phyloP scores from a whole-genome alignment of 345 rosid species.

The Syzygium grande region DNA sequence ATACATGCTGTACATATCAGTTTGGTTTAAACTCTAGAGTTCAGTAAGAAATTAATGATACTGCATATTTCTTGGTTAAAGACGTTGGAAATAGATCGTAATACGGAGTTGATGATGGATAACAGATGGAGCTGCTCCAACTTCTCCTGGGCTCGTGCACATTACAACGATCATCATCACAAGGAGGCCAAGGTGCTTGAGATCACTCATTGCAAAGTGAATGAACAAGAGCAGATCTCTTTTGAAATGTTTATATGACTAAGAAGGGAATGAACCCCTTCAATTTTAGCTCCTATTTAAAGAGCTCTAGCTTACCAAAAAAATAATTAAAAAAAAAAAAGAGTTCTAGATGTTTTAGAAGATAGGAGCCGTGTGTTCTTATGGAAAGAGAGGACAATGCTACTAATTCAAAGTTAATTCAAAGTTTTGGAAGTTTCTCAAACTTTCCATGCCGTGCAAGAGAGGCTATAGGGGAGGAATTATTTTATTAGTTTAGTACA shows the following conservation, averaged over 20 bases:
- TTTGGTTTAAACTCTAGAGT: background rate
- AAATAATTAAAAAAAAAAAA: background rate
- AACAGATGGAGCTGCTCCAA: background rate
- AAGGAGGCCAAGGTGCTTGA: too few species aligned
- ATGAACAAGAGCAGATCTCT: too few species aligned
- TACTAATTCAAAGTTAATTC: background rate
- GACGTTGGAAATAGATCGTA: background rate
- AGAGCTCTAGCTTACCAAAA: background rate
- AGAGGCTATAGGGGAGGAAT: background rate
- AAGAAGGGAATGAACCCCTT: background rate
- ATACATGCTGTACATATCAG: background rate
- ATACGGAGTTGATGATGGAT: background rate
- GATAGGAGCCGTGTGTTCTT: background rate
- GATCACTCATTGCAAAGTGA: too few species aligned
- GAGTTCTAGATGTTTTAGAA: background rate
- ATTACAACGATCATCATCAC: background rate
- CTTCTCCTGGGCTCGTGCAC: background rate
- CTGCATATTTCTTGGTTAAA: background rate
- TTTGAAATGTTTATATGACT: too few species aligned
- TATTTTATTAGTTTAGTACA: background rate
- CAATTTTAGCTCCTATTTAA: background rate
- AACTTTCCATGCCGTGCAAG: background rate
- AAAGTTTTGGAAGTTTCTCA: background rate
- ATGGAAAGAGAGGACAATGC: background rate
- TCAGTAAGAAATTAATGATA: background rate